These are phyloP conservation scores for Ilyonectria mors-panacis DNA, from an alignment of 2,329 filamentous ascomycete genomes.

Conservation along the genomic window DNA sequence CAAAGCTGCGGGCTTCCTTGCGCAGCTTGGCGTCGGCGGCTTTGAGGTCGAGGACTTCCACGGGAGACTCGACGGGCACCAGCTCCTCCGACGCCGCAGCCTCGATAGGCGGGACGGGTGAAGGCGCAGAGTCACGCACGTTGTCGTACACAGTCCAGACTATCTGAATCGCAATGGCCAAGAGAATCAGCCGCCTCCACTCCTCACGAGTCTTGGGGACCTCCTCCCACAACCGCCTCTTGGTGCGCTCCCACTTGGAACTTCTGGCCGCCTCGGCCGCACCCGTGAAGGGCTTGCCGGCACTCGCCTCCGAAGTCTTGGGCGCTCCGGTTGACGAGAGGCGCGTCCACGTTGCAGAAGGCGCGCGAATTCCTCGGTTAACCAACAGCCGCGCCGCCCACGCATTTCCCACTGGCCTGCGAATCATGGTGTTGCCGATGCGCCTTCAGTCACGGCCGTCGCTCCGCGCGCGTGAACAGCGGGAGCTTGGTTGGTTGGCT, in stretches of 20 bases:
- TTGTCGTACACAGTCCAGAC: neutral
- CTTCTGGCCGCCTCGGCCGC: neutral
- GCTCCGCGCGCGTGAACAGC: conserved; percentile 13
- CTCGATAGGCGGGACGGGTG: conserved; percentile 27
- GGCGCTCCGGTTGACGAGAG: conserved; percentile 34
- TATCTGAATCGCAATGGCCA: neutral
- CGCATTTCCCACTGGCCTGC: neutral
- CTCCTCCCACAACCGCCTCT: neutral
- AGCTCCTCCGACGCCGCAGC: conserved; percentile 36
- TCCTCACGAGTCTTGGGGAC: neutral
- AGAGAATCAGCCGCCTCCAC: neutral
- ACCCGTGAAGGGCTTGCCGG: conserved; percentile 18
- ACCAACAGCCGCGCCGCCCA: neutral
- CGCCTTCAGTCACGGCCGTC: neutral
- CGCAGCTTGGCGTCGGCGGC: conserved; percentile 51
- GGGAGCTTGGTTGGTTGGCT: neutral
- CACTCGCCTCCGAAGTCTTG: conserved; percentile 17
- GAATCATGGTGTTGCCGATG: conserved; percentile 36
- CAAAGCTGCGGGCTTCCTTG: conserved; percentile 49
- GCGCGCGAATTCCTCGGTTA: conserved; percentile 18
- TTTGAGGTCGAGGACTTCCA: conserved; percentile 45
- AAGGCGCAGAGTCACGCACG: neutral
- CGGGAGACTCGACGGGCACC: conserved; percentile 47
- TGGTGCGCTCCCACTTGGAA: neutral
- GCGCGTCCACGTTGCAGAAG: conserved; percentile 14